Evolutionary conservation across 371 early-diverging fungal species (phyloP), one percentile per base, ranked within the genome.

Genomic region (Mucor plumbeus): DNA sequence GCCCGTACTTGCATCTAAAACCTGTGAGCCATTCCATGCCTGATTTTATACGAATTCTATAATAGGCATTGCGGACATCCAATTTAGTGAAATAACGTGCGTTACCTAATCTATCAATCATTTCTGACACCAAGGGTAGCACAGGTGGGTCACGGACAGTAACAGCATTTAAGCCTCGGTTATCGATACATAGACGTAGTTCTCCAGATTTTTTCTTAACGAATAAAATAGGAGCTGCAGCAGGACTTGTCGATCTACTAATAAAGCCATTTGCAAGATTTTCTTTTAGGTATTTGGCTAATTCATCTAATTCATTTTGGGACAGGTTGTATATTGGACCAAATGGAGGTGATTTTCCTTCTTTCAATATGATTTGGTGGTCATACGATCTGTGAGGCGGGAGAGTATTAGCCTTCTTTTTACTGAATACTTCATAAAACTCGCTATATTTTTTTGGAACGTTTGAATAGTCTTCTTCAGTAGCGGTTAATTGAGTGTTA

Each of bases 171-270:
- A 90, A 36, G 0, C 59, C 79, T 4, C 71, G 41, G 10, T 75
- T 77, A 40, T 80, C 73, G 5, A 77, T 58, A 59, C 79, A 85
- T 55, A 86, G 61, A 0, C 82, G 74, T 34, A 86, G 11, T 3
- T 63, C n/a, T 5, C 88, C 87, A 39, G 84, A 80, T 34, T 69
- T 73, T 79, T 90, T 88, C 34, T 77, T 76, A 5, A 81, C 84
- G 68, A 87, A 85, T 8, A 86, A 66, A 3, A 82, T 67, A 0
- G 86, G 87, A 5, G 85, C 79, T 4, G 77, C 86, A 54, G 71
- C 69, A 11, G 86, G 82, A 11, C 82, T 81, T 9, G 54, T 63
- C 0, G 83, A 82, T 0, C 71, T 71, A 7, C 66, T 38, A 15
- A 85, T 85, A 71, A 85, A 3, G 0, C 77, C 81, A 48, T 72